Percentiles rank a stretch among this genome's conserved stretches.
These are phyloP conservation scores for Calycina marina DNA, from an alignment of 2,329 filamentous ascomycete species.

Conservation along the genomic window DNA sequence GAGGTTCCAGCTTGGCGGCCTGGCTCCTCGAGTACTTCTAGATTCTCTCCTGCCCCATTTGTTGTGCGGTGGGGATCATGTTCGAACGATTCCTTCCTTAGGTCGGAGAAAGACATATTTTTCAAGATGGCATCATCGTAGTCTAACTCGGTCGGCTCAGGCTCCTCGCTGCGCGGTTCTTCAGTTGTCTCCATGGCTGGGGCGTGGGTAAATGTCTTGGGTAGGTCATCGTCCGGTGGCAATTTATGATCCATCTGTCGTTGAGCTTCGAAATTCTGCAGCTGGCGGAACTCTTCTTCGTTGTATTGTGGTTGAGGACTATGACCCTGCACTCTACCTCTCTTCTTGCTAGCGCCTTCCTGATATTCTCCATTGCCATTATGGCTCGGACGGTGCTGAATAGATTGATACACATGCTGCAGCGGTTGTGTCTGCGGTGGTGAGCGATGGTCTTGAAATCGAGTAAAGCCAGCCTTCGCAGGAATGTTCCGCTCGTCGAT, in stretches of 20 bases:
- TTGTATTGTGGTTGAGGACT: background rate
- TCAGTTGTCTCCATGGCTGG: background rate
- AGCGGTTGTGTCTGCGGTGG: too few species aligned
- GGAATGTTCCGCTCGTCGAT: too few species aligned
- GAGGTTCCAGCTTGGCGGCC: too few species aligned
- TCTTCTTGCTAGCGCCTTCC: too few species aligned
- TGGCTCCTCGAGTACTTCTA: too few species aligned
- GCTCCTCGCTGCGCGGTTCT: background rate
- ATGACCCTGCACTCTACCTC: too few species aligned
- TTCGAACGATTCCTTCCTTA: slow-evolving; percentile 14
- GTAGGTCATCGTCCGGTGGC: background rate
- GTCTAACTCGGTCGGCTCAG: slow-evolving; percentile 2
- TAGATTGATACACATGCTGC: too few species aligned
- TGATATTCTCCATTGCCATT: slow-evolving; percentile 9
- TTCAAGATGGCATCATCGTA: slow-evolving; percentile 9
- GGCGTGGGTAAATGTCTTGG: too few species aligned
- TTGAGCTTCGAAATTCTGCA: background rate
- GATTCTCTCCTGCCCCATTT: too few species aligned
- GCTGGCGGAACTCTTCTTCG: background rate
- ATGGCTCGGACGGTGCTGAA: too few species aligned
- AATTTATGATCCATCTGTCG: background rate
- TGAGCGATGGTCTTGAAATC: too few species aligned
- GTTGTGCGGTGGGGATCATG: slow-evolving; percentile 2
- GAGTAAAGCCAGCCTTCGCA: too few species aligned
- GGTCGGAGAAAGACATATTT: slow-evolving; percentile 13